Base-by-base conservation (phyloP, 306 rosid genomes). In the Begonia peltatifolia region DNA sequence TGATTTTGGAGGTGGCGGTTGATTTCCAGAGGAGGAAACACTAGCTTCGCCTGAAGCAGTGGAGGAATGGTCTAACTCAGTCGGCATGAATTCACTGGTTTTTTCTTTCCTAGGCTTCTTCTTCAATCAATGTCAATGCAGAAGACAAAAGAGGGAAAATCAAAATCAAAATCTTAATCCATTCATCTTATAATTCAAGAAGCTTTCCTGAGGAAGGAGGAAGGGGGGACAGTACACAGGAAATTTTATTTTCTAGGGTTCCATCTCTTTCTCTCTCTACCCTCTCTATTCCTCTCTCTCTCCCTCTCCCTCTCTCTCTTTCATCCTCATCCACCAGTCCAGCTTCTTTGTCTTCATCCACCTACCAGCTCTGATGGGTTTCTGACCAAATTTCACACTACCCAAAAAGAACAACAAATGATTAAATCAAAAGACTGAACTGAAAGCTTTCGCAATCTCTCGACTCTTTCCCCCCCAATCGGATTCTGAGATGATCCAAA, bases 31-130 rank as follows among this genome's bases (percentile, higher is more conserved):
- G 38, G 88, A 81, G 51, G 96, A 87, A 14, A 84, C 81, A 47
- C 87, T 87, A 7, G 87, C 88, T 55, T 87, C 93, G 41, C 92
- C 92, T 6, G 96, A 87, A 71, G 85, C 79, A 9, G 87, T 73
- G 8, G 96, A 71, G 56, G 82, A 87, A 66, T 77, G 73, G 30
- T 84, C 93, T 12, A 79, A 47, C 57, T 87, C 94, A 56, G 83
- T 76, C 59, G 80, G 74, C 94, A 84, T 84, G 52, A 47, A 30
- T 60, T 56, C 36, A 58, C 54, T 23, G 17, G 56, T 50, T 46
- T 12, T 8, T 53, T 42, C 17, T 20, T 10, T 30, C 1, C 38
- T 41, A 11, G 12, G 2, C 3, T 60, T 42, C 18, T 18, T 43
- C 15, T 47, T 2, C 14, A 60, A 14, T 60, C 64, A 66, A 63